These are phyloP conservation scores for Fusarium subtropicale DNA, from an alignment of 2,329 filamentous ascomycete genomes.

Conservation along the genomic window DNA sequence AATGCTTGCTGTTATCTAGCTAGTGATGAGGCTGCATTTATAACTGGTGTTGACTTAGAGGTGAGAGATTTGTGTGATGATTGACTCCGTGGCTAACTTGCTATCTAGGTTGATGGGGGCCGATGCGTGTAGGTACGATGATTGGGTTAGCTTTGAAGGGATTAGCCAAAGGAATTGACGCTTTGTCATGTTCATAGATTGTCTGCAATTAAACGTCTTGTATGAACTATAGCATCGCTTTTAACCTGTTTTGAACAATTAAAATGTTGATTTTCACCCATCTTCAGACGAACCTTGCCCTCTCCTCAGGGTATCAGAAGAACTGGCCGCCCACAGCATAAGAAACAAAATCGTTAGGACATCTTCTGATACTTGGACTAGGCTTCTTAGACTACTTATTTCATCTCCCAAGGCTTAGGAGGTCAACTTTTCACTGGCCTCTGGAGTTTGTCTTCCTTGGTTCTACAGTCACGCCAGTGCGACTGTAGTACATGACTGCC, in stretches of 20 bases:
- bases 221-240: background rate
- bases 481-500: background rate
- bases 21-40: constrained; percentile 77
- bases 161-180: no score
- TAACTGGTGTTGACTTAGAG: constrained; percentile 77
- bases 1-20: constrained; percentile 78
- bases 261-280: accelerated
- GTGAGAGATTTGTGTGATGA: constrained; percentile 8
- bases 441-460: background rate
- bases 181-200: background rate
- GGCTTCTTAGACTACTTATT: no score
- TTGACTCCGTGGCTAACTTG: background rate
- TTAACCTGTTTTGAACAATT: no score
- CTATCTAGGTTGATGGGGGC: constrained; percentile 14
- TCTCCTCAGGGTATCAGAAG: no score
- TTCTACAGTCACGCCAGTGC: background rate
- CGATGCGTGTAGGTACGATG: constrained; percentile 6
- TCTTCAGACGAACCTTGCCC: no score
- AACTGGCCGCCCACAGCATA: no score
- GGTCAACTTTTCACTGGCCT: no score
- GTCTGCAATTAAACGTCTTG: background rate
- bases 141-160: accelerated
- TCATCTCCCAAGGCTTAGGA: no score
- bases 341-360: no score
- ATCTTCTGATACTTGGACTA: no score